Base-by-base conservation (phyloP, 805 yeast species). In the Sugiyamaella boreocaroliniensis region DNA sequence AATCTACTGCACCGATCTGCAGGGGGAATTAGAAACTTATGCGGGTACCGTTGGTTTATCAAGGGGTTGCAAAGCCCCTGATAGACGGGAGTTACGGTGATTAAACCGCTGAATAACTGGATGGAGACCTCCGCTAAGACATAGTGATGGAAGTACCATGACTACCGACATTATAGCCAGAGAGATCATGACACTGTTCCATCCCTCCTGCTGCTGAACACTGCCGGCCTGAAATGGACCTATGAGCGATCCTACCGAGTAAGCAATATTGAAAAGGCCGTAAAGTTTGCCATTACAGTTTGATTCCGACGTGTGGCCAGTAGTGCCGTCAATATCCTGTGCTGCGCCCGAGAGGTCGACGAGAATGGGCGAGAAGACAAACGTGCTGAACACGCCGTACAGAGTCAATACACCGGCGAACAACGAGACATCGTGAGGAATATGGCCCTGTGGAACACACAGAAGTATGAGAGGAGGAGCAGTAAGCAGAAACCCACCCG, bases 261-360 rank as follows among this genome's bases (percentile, higher is more conserved):
- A 68, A 14, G 66, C 66, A 4, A 67, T 59, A 43, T 68, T 68
- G 55, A 66, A 66, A 16, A 65, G 44, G 1, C 66, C 70, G 48
- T 65, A 68, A 1, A 66, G 70, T 48, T 67, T 68, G 11, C 68
- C 71, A 44, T 56, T 58, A 8, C 68, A 71, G 40, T 62, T 61
- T 51, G 52, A 8, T 71, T 70, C 40, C 60, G 61, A 8, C 51
- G 51, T 4, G 68, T 69, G 1, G 71, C 71, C 8, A 44, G 22
- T 32, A 51, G 43, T 6, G 53, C 52, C 45, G 26, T 22, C 6
- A 22, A 22, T 22, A 6, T 65, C 69, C 8, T 59, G 55, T 32
- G 45, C 55, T 10, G 52, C 48, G 19, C 52, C 45, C 9, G 69
- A 48, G 44, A 68, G 53, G 40, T 68, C 71, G 5, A 62, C 59